Evolutionary conservation across 1,284 basidiomycete species (phyloP).

Genomic region (Moesziomyces antarcticus): DNA sequence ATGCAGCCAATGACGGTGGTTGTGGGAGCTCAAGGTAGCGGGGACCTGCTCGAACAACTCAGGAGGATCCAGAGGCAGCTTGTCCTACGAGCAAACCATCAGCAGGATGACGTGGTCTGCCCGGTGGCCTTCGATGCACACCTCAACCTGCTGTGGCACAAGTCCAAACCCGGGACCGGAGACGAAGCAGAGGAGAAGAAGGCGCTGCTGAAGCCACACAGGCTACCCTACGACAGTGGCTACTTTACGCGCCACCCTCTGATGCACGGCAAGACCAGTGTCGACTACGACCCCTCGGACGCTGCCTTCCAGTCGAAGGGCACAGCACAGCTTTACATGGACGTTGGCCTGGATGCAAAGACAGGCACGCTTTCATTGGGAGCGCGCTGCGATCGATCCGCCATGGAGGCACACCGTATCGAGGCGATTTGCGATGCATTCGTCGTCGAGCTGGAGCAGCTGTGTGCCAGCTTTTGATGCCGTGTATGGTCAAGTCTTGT

Average conservation of each 20-base stretch:
- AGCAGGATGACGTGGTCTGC: slow-evolving; percentile 4
- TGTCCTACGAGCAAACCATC: slow-evolving; percentile 3
- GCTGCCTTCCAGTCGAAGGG: neutral
- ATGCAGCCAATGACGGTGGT: slow-evolving; percentile 24
- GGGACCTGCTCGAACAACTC: slow-evolving; percentile 2
- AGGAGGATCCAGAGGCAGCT: slow-evolving; percentile 12
- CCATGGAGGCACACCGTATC: slow-evolving; percentile 6
- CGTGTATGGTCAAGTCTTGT: neutral
- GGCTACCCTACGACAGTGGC: slow-evolving; percentile 10
- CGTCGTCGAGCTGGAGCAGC: slow-evolving; percentile 4
- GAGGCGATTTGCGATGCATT: slow-evolving; percentile 10
- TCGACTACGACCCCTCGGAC: neutral
- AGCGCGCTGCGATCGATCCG: slow-evolving; percentile 12
- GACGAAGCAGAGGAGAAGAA: neutral
- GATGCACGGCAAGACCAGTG: slow-evolving; percentile 8
- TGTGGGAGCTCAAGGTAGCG: neutral
- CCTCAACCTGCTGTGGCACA: slow-evolving; percentile 22
- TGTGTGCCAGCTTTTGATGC: neutral
- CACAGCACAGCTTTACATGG: slow-evolving; percentile 17
- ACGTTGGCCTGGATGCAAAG: slow-evolving; percentile 11
- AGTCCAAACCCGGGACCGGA: neutral
- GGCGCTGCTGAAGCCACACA: slow-evolving; percentile 5
- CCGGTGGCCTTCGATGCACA: slow-evolving; percentile 13
- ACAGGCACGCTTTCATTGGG: slow-evolving; percentile 7
- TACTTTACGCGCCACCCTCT: slow-evolving; percentile 16